Conservation (phyloP, 257 asterid genomes). For the Fraxinus americana region DNA sequence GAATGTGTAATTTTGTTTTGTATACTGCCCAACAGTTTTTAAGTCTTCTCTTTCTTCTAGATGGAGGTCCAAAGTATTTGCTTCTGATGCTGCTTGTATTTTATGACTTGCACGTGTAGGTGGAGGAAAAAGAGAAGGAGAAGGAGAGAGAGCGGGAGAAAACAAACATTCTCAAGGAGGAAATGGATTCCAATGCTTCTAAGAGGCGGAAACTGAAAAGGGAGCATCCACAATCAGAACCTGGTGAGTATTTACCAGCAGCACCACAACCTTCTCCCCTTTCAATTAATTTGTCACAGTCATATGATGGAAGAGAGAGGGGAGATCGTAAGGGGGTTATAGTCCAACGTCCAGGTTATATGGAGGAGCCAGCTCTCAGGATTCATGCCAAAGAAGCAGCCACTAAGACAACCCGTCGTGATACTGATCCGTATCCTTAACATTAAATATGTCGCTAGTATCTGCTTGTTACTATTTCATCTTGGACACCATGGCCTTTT, state of each 20-base stretch:
- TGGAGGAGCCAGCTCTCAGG: slow-evolving; percentile 82
- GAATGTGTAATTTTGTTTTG: neutral
- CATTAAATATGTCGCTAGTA: neutral
- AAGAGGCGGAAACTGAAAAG: slow-evolving; percentile 93
- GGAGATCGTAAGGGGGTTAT: slow-evolving; percentile 75
- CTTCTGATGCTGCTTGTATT: slow-evolving; percentile 16
- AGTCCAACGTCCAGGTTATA: slow-evolving; percentile 68
- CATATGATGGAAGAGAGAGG: slow-evolving; percentile 82
- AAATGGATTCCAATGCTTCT: slow-evolving; percentile 71
- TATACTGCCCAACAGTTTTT: neutral
- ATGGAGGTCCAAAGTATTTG: neutral
- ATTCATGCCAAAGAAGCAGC: slow-evolving; percentile 78
- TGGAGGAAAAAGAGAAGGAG: slow-evolving; percentile 52
- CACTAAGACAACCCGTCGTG: slow-evolving; percentile 78
- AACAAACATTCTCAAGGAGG: slow-evolving; percentile 63
- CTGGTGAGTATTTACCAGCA: slow-evolving; percentile 86
- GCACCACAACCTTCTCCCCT: slow-evolving; percentile 59
- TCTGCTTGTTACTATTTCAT: neutral
- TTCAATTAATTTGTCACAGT: slow-evolving; percentile 53
- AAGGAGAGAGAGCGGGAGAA: slow-evolving; percentile 85
- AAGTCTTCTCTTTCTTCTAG: neutral
- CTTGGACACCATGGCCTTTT: neutral
- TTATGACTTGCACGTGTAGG: slow-evolving; percentile 42
- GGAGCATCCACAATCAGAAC: slow-evolving; percentile 80
- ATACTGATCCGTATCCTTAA: slow-evolving; percentile 84